Evolutionary conservation across 768 basidiomycete genomes (phyloP).

Genomic region (Agrocybe pediades): DNA sequence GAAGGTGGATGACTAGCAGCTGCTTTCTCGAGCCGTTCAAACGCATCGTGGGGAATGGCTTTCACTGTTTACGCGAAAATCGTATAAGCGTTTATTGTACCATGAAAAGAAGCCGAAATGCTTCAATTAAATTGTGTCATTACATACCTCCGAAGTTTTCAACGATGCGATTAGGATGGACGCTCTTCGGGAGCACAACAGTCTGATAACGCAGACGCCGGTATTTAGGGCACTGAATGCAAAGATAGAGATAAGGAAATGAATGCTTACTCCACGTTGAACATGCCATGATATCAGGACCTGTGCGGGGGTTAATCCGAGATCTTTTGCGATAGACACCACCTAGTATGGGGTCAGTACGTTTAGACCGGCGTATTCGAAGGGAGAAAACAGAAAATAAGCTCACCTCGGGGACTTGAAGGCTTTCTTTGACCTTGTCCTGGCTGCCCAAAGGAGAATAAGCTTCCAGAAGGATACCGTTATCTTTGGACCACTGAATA

Average conservation of each 20-base stretch:
- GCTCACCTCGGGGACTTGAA: conserved; percentile 57
- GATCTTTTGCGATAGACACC: conserved; percentile 56
- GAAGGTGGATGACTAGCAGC: conserved; percentile 56
- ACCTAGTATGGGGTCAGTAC: conserved; percentile 33
- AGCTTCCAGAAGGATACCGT: conserved; percentile 67
- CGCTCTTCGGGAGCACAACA: conserved; percentile 77
- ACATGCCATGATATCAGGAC: conserved; percentile 77
- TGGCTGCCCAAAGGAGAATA: conserved; percentile 77
- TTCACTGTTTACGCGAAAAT: conserved; percentile 23
- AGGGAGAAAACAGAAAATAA: not conserved
- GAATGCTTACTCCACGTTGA: conserved; percentile 62
- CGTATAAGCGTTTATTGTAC: not conserved
- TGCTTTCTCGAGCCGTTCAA: conserved; percentile 49
- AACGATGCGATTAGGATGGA: conserved; percentile 63
- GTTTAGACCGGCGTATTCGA: not conserved
- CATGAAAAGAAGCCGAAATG: not conserved
- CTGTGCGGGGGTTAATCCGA: conserved; percentile 75
- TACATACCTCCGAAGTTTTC: conserved; percentile 66
- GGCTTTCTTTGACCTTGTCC: conserved; percentile 55
- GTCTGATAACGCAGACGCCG: conserved; percentile 38
- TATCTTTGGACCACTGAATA: conserved; percentile 66
- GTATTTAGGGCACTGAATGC: not conserved
- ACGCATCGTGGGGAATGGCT: conserved; percentile 38
- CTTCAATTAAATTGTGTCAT: not conserved
- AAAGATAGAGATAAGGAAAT: not conserved